Evolutionary conservation across 129 eudicot genomes (phyloP), one percentile per base, ranked within the genome.

Genomic region (Solidago caesia): DNA sequence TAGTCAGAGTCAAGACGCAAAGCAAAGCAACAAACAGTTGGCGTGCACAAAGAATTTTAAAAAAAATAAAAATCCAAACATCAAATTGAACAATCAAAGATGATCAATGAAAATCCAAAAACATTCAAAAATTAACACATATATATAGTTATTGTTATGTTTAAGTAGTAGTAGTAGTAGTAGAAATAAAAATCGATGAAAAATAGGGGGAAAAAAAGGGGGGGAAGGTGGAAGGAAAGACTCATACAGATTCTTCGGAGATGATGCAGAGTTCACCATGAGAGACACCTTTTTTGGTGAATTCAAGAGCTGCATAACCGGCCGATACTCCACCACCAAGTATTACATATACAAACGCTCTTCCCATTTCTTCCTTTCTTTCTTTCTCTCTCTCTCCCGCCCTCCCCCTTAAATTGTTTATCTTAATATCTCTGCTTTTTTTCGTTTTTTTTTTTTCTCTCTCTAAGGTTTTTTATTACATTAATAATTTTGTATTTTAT

Each of bases 311-410:
- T 27, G 98, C 98, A 47, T 94, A 94, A 44, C 98, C 98, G 61
- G 98, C 97, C 13, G 98, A 92, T 1, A 94, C 98, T 6, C 98
- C 98, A 53, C 98, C 98, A 12, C 98, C 98, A 44, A 94, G 79
- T 72, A 94, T 90, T 56, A 88, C 97, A 75, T 90, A 94, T 79
- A 88, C 88, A 66, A 90, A 94, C 8, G 98, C 97, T 73, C 98
- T 83, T 13, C 97, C 97, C 98, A 93, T 90, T 78, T 71, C 52
- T 51, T 2, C 14, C 33, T n/a, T 26, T 63, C 61, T 2, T 29
- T 46, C 64, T 70, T 61, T 72, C 68, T 33, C 45, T 62, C 70
- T 60, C 70, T 64, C 77, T 45, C 82, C 82, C 82, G 44, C 78
- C 81, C 16, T 47, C 39, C 66, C 77, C 68, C 82, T 67, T 65